Evolutionary conservation across 179 eudicot species (phyloP), one percentile per base, ranked within the genome.

Genomic region (Pouteria campechiana): DNA sequence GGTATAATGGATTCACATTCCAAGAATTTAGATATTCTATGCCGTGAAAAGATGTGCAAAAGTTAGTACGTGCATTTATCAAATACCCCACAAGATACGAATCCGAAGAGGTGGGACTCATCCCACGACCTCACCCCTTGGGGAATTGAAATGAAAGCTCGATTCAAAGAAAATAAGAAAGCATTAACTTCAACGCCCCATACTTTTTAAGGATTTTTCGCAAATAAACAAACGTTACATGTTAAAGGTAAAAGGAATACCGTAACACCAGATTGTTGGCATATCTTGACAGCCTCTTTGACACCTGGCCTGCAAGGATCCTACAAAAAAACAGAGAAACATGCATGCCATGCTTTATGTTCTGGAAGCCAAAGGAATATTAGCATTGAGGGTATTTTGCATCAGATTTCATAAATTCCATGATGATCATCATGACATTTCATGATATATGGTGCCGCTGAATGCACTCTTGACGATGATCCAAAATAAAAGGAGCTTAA

Each of bases 261-360:
- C 97, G 78, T 76, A 32, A 89, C 90, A 48, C 97, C 97, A 46
- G 97, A 89, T 42, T 71, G 65, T 33, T 63, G 49, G 41, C 95
- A 89, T 11, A 81, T 38, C 53, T 64, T 65, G 47, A 89, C 97
- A 25, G 97, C 95, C 33, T 81, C 86, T 64, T 57, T 75, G 36
- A 85, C 97, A 51, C 95, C 95, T 20, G 95, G 83, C n/a, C 95
- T 85, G 48, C 97, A 85, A 54, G 97, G 97, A 69, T 89, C 97
- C 95, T 85, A 55, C 50, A n/a, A n/a, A n/a, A n/a, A 48, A 25
- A 74, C 17, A 44, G 43, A 59, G 41, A 42, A 37, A 34, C 32
- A 44, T 16, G 36, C 51, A 5, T 49, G 28, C 37, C 39, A 7
- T 50, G 12, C 23, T 15, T 34, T 17, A 36, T 25, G 18, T 38